Evolutionary conservation across 2,329 filamentous ascomycete species (phyloP).

Genomic region (Sporothrix mexicana): DNA sequence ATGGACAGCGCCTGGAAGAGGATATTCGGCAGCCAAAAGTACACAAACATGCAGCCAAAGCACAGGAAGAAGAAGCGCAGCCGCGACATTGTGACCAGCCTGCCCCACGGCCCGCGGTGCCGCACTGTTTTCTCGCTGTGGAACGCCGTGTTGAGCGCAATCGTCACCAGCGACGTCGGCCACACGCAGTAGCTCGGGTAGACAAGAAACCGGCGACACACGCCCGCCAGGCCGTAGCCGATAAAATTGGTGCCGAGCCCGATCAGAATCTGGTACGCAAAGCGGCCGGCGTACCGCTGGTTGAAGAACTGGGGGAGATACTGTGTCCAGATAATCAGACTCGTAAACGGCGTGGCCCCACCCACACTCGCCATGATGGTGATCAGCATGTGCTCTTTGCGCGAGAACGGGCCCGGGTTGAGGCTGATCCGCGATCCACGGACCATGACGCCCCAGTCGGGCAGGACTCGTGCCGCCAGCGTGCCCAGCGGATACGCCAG

Average conservation of each 20-base stretch:
- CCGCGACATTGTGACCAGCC: not conserved
- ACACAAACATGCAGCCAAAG: conserved; percentile 3
- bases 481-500: conserved; percentile 8
- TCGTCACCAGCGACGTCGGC: conserved; percentile 55
- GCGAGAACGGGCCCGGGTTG: not conserved
- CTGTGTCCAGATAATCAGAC: conserved; percentile 4
- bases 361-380: conserved; percentile 9
- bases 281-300: not conserved
- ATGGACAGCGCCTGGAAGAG: not conserved
- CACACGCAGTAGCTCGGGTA: conserved; percentile 59
- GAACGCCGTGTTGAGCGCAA: conserved; percentile 55
- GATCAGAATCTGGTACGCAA: conserved; percentile 40
- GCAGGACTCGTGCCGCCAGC: not conserved
- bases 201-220: conserved; percentile 57
- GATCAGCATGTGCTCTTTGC: conserved; percentile 10
- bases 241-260: conserved; percentile 59
- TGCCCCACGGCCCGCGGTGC: not conserved
- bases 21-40: conserved; percentile 9
- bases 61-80: not conserved
- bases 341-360: not conserved
- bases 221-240: conserved; percentile 61
- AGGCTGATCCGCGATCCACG: not conserved
- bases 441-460: not conserved
- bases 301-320: conserved; percentile 15
- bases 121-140: conserved; percentile 44